Evolutionary conservation across 2,329 filamentous ascomycete species (phyloP).

Genomic region (Podosphaera fusca): DNA sequence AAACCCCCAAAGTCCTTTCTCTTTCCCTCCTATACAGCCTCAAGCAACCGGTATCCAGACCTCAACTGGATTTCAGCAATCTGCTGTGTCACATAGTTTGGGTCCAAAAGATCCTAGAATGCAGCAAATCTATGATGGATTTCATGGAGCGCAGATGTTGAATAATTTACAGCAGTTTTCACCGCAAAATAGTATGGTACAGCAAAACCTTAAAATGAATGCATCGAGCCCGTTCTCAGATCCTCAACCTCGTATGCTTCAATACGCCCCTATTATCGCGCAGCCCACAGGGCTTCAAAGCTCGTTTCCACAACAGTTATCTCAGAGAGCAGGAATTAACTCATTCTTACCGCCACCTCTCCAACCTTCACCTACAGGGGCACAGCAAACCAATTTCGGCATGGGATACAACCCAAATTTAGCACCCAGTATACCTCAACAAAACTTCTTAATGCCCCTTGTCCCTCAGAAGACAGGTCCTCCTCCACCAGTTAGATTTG

Average conservation of each 20-base stretch:
- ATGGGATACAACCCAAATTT: constrained; percentile 21
- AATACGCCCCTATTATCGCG: constrained; percentile 25
- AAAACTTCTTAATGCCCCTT: constrained; percentile 35
- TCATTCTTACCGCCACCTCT: constrained; percentile 33
- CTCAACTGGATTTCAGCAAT: constrained; percentile 27
- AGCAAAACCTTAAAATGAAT: constrained; percentile 19
- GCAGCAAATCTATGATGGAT: constrained; percentile 43
- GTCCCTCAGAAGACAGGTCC: constrained; percentile 66
- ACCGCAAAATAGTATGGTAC: constrained; percentile 9
- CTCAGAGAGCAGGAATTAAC: constrained; percentile 25
- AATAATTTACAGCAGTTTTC: constrained; percentile 12
- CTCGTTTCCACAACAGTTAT: constrained; percentile 18
- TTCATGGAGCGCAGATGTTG: constrained; percentile 20
- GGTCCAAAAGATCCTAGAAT: constrained; percentile 49
- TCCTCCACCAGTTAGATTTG: constrained; percentile 71
- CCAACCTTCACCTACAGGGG: constrained; percentile 31
- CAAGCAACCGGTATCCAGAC: constrained; percentile 53
- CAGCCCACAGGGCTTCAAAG: constrained; percentile 26
- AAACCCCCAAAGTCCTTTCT: constrained; percentile 49
- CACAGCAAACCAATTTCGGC: constrained; percentile 26
- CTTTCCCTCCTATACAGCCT: constrained; percentile 51
- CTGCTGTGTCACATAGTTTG: constrained; percentile 50
- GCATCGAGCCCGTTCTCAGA: constrained; percentile 30
- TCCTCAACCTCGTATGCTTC: constrained; percentile 24
- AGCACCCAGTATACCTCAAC: constrained; percentile 28